Conservation (phyloP, 139 green algal genomes). For the Chlorella ohadii region DNA sequence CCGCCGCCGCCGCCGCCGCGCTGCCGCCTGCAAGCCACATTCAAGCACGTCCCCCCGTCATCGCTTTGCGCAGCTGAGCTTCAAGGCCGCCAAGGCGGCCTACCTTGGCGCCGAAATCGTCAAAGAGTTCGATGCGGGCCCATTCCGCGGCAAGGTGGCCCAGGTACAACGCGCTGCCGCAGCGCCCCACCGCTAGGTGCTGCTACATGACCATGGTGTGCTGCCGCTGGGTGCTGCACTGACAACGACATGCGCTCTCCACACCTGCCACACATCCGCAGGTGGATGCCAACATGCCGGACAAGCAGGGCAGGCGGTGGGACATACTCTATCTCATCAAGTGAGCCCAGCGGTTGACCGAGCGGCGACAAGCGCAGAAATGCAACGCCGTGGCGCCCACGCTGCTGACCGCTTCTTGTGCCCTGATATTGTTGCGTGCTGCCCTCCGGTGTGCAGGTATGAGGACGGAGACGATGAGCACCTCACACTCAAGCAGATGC, state of each 20-base stretch:
- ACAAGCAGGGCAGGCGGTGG: neutral
- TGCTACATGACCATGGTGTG: no score
- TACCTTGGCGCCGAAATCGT: neutral
- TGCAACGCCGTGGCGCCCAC: neutral
- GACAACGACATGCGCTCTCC: no score
- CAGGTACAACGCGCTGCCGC: neutral
- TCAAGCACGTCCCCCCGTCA: no score
- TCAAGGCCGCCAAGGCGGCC: neutral
- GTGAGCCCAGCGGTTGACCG: neutral
- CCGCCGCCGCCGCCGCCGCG: no score
- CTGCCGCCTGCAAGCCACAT: no score
- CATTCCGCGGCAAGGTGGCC: neutral
- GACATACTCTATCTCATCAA: conserved; percentile 7
- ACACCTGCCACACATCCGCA: no score
- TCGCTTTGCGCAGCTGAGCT: no score
- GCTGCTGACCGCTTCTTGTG: neutral
- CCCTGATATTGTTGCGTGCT: neutral
- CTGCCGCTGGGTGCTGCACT: no score
- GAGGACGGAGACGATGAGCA: conserved; percentile 47
- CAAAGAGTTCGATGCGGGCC: neutral
- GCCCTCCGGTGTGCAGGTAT: conserved; percentile 23
- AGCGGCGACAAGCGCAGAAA: no score
- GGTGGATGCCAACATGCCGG: neutral
- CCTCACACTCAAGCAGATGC: conserved; percentile 11
- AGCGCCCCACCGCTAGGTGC: no score